Evolutionary conservation across 73 alveolate species (phyloP).

Genomic region (Tetrahymena borealis): DNA sequence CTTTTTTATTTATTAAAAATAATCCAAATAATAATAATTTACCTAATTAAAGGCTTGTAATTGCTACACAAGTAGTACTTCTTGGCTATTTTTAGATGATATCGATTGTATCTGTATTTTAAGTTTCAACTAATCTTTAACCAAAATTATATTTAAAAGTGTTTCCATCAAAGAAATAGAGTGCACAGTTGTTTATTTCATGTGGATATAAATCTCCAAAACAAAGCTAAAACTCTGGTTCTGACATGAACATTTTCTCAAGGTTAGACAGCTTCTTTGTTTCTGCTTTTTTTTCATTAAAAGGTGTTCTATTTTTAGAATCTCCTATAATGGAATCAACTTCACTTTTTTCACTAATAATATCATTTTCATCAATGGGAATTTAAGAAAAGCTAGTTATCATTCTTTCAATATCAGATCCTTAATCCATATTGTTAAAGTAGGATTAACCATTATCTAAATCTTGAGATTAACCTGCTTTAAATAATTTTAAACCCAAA

Average conservation of each 20-base stretch:
- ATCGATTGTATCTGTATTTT: not conserved
- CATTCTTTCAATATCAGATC: not conserved
- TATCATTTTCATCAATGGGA: not conserved
- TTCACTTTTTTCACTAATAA: not conserved
- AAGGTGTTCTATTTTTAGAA: too few relatives aligned
- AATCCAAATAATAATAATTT: not conserved
- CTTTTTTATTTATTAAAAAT: not conserved
- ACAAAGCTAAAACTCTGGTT: not conserved
- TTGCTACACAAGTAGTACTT: not conserved
- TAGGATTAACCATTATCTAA: not conserved
- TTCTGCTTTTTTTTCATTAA: too few relatives aligned
- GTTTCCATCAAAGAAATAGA: not conserved
- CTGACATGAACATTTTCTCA: not conserved
- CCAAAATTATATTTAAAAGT: not conserved
- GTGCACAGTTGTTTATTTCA: not conserved
- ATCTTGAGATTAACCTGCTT: not conserved
- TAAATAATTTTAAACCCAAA: not conserved
- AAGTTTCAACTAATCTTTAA: not conserved
- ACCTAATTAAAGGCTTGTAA: not conserved
- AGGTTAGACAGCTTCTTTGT: not conserved
- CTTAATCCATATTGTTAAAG: not conserved
- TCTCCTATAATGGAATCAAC: not conserved
- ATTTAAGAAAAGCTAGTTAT: not conserved
- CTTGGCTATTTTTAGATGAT: not conserved
- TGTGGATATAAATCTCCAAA: not conserved